Percentiles rank a stretch among this genome's conserved stretches.
phyloP scores from a whole-genome alignment of 257 asterid genomes.

The Lavandula angustifolia region DNA sequence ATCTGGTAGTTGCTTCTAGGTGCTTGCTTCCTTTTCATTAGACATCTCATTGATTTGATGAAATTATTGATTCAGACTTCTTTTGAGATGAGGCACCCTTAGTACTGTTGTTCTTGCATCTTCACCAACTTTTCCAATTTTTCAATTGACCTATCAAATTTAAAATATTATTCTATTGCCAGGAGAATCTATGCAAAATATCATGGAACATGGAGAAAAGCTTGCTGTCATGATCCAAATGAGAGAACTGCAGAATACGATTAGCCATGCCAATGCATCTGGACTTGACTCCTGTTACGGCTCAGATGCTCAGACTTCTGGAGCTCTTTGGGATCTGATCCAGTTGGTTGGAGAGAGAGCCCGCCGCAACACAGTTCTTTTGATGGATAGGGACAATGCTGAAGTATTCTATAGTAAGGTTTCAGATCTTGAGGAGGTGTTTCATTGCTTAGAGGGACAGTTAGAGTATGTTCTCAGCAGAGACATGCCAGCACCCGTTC shows the following conservation, averaged over 20 bases:
- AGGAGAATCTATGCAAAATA: conserved; percentile 81
- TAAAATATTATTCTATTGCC: conserved; percentile 35
- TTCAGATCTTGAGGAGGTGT: conserved; percentile 83
- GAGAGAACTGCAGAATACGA: conserved; percentile 69
- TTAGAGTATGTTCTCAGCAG: conserved; percentile 54
- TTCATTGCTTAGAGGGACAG: conserved; percentile 78
- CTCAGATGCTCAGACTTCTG: conserved; percentile 61
- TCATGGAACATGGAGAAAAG: conserved; percentile 96
- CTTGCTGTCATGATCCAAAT: conserved; percentile 82
- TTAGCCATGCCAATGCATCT: conserved; percentile 61
- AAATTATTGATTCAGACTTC: background rate
- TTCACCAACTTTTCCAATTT: conserved; percentile 16
- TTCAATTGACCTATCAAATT: conserved; percentile 18
- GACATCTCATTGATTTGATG: conserved; percentile 19
- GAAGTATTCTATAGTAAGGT: conserved; percentile 96
- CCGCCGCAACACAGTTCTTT: conserved; percentile 81
- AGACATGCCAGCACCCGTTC: conserved; percentile 60
- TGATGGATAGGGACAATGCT: conserved; percentile 98
- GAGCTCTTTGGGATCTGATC: conserved; percentile 95
- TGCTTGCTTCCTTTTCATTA: conserved; percentile 5
- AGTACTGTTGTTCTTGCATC: conserved; percentile 17
- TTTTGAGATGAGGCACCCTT: conserved; percentile 14
- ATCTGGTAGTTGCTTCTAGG: conserved; percentile 20
- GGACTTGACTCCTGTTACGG: conserved; percentile 50
- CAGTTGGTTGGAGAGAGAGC: conserved; percentile 93